Percentiles rank a stretch among this genome's conserved stretches.
Conservation (phyloP, 306 rosid genomes). For the Geum urbanum region DNA sequence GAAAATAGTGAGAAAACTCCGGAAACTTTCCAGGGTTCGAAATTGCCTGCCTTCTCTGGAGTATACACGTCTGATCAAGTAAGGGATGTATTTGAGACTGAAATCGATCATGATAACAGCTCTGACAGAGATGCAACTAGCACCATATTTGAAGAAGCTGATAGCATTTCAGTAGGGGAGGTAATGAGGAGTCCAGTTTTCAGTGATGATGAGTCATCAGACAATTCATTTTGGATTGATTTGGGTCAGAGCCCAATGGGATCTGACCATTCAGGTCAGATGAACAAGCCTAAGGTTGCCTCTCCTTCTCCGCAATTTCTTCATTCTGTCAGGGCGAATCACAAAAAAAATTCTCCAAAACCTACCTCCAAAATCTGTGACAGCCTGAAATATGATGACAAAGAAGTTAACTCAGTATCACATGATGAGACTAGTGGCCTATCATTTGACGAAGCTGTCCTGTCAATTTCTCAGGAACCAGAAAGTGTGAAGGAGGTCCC, state of each 20-base stretch:
- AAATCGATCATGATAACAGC: constrained; percentile 76
- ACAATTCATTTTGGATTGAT: constrained; percentile 87
- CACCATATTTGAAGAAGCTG: constrained; percentile 93
- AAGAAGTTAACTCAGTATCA: constrained; percentile 34
- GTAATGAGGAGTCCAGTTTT: constrained; percentile 93
- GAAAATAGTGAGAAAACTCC: constrained; percentile 45
- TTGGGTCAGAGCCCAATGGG: constrained; percentile 98
- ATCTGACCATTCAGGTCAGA: constrained; percentile 55
- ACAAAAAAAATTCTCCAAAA: constrained; percentile 60
- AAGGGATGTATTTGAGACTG: constrained; percentile 84
- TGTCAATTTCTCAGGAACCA: constrained; percentile 77
- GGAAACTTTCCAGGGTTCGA: constrained; percentile 58
- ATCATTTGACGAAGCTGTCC: constrained; percentile 84
- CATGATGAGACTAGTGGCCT: constrained; percentile 50
- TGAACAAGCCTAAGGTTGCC: constrained; percentile 53
- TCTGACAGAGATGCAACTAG: constrained; percentile 90
- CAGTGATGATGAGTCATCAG: constrained; percentile 93
- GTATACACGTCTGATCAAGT: constrained; percentile 87
- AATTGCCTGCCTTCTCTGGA: constrained; percentile 91
- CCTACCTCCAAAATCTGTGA: constrained; percentile 58
- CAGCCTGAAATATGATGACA: constrained; percentile 74
- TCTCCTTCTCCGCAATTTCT: constrained; percentile 73
- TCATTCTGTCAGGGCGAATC: constrained; percentile 55
- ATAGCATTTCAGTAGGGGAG: constrained; percentile 82
- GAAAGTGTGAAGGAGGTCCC: constrained; percentile 69